A percentile compares a stretch with the other conserved stretches of the same genome.
These are phyloP conservation scores for Chytriomyces confervae DNA, from an alignment of 192 early-diverging fungal species.

Conservation along the genomic window DNA sequence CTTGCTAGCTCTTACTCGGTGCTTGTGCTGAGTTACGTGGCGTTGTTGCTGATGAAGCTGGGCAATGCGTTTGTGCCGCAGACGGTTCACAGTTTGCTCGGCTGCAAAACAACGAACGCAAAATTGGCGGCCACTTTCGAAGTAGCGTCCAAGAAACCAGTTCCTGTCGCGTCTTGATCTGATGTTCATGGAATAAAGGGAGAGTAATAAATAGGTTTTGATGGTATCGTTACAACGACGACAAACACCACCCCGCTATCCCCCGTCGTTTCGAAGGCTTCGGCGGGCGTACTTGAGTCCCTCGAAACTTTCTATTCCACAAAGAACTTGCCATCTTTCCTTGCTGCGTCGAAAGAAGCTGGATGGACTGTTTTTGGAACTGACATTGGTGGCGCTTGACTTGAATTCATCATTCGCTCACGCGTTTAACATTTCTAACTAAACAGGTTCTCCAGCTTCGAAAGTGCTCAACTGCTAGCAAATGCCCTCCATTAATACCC, in stretches of 20 bases:
- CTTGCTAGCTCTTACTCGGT: no score
- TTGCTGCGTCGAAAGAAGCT: conserved; percentile 39
- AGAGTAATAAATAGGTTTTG: no score
- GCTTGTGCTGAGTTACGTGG: no score
- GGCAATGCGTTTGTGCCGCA: no score
- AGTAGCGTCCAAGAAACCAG: no score
- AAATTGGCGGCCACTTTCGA: no score
- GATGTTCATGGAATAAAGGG: no score
- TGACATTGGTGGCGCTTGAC: conserved; percentile 22
- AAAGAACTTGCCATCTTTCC: conserved; percentile 58
- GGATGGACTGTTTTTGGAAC: conserved; percentile 41
- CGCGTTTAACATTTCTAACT: not conserved
- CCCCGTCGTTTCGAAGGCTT: conserved; percentile 68
- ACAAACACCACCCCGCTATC: conserved; percentile 63
- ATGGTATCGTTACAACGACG: conserved; percentile 64
- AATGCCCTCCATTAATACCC: conserved; percentile 46
- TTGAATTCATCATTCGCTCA: no score
- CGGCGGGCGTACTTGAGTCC: conserved; percentile 70
- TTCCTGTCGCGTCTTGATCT: no score
- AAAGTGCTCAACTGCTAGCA: conserved; percentile 14
- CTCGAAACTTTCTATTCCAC: conserved; percentile 56
- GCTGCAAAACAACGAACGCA: no score
- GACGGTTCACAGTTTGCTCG: no score
- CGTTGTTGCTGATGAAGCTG: no score
- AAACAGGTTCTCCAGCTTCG: conserved; percentile 24